phyloP scores from a whole-genome alignment of 352 stramenopile genomes.

The Globisporangium megalacanthum region DNA sequence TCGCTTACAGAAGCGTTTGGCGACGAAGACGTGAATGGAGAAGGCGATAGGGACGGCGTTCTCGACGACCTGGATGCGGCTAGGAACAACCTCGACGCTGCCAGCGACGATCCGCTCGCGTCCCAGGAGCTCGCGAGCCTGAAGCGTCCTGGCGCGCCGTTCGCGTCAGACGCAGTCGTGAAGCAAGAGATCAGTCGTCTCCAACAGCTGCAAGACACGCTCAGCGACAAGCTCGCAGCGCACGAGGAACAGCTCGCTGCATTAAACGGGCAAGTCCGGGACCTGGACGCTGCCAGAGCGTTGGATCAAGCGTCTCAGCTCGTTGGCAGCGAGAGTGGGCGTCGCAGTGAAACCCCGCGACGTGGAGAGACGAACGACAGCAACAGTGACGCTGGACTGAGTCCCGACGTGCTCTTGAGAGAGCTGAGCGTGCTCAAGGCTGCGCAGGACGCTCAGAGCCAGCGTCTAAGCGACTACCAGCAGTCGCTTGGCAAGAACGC shows the following conservation, averaged over 20 bases:
- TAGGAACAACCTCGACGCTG: background rate
- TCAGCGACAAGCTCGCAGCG: conserved; percentile 27
- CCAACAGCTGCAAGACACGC: conserved; percentile 25
- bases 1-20: conserved; percentile 40
- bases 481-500: conserved; percentile 37
- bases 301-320: conserved; percentile 6
- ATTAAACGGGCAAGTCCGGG: conserved; percentile 25
- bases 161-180: conserved; percentile 35
- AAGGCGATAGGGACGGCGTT: conserved; percentile 19
- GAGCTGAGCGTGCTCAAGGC: conserved; percentile 42
- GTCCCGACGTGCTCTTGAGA: conserved; percentile 25
- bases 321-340: background rate
- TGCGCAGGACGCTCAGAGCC: conserved; percentile 30
- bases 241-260: conserved; percentile 34
- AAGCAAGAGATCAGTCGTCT: conserved; percentile 39
- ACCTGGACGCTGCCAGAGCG: conserved; percentile 20
- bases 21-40: conserved; percentile 22
- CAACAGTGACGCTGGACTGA: conserved; percentile 1
- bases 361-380: conserved; percentile 4
- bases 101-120: background rate
- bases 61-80: conserved; percentile 18
- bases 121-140: background rate
- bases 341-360: conserved; percentile 6
- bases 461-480: conserved; percentile 41
- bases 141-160: conserved; percentile 24